Conservation (phyloP, 805 yeast genomes). For the Metahyphopichia silvanorum region DNA sequence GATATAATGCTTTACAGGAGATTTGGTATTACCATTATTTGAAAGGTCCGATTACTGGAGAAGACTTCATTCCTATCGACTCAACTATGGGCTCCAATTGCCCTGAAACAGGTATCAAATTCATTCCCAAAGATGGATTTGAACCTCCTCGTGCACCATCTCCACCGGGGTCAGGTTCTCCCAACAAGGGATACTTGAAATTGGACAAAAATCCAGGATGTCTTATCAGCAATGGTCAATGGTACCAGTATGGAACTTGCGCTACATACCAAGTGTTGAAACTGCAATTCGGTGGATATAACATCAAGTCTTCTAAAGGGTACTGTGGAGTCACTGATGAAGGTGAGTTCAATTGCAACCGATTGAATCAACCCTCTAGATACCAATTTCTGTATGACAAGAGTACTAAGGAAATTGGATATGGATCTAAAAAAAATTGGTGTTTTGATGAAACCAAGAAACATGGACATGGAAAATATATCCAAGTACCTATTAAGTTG, state of each 20-base stretch:
- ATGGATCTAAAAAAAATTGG: conserved; percentile 65
- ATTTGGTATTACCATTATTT: conserved; percentile 83
- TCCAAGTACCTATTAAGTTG: conserved; percentile 19
- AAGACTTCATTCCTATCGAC: conserved; percentile 60
- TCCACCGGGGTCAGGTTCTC: conserved; percentile 11
- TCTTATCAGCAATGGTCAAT: conserved; percentile 79
- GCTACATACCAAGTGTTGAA: conserved; percentile 63
- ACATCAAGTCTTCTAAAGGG: conserved; percentile 68
- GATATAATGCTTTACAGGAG: conserved; percentile 47
- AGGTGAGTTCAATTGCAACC: conserved; percentile 18
- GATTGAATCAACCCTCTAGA: conserved; percentile 11
- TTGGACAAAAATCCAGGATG: conserved; percentile 62
- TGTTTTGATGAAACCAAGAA: conserved; percentile 33
- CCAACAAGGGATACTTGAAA: conserved; percentile 37
- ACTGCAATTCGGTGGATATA: conserved; percentile 71
- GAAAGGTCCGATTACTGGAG: conserved; percentile 68
- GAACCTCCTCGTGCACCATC: conserved; percentile 20
- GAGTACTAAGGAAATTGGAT: conserved; percentile 44
- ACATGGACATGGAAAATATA: conserved; percentile 19
- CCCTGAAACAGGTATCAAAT: conserved; percentile 64
- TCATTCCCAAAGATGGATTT: conserved; percentile 57
- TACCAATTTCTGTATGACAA: conserved; percentile 56
- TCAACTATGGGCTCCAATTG: conserved; percentile 58
- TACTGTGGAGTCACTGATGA: conserved; percentile 51
- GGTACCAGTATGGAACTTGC: conserved; percentile 82